Percentiles rank a stretch among this genome's conserved stretches.
These are phyloP conservation scores for Myriosclerotinia curreyana DNA, from an alignment of 2,329 filamentous ascomycete species.

Conservation along the genomic window DNA sequence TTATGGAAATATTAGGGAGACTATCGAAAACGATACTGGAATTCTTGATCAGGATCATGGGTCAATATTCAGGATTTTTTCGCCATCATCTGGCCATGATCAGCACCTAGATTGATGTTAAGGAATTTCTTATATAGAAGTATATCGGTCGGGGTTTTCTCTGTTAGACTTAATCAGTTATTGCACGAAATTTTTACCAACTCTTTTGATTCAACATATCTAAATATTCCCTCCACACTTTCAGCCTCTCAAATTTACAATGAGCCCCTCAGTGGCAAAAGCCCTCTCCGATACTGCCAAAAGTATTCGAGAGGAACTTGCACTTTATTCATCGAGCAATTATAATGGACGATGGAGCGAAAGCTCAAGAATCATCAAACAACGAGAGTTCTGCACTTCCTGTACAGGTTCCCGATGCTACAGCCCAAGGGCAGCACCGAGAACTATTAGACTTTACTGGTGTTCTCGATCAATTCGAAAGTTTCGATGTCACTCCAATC, in stretches of 20 bases:
- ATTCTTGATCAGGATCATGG: neutral
- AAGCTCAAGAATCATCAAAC: neutral
- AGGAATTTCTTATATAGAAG: too few relatives aligned
- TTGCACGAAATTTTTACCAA: neutral
- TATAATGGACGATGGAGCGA: constrained; percentile 4
- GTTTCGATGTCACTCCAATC: constrained; percentile 45
- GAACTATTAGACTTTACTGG: constrained; percentile 36
- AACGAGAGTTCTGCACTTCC: constrained; percentile 28
- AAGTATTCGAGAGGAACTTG: constrained; percentile 33
- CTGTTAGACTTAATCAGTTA: neutral
- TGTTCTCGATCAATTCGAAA: constrained; percentile 34
- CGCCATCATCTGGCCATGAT: neutral
- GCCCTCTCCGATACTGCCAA: constrained; percentile 29
- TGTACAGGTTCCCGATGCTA: constrained; percentile 25
- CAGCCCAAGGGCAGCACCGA: constrained; percentile 24
- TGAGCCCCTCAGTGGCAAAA: constrained; percentile 36
- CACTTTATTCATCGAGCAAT: constrained; percentile 24
- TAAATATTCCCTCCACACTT: neutral
- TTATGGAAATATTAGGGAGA: neutral
- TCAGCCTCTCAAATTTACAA: constrained; percentile 9
- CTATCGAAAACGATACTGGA: neutral
- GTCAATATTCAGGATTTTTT: neutral
- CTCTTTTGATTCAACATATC: neutral
- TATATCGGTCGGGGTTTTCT: neutral
- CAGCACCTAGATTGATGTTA: too few relatives aligned